Evolutionary conservation across 2,329 filamentous ascomycete genomes (phyloP).

Genomic region (Fusarium virguliforme): DNA sequence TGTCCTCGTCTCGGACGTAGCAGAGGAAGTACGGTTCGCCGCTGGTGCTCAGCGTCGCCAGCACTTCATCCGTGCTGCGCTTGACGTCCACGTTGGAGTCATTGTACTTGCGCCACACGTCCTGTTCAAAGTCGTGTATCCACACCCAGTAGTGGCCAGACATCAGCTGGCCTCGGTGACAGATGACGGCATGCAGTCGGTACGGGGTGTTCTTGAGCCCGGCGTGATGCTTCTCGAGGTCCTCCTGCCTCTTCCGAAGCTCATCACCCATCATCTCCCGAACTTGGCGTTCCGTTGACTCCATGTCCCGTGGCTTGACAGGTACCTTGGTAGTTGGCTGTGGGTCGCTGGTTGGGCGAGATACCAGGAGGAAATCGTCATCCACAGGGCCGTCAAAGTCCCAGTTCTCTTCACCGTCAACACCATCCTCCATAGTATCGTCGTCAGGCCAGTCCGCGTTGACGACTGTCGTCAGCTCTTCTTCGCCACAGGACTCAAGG

Average conservation of each 20-base stretch:
- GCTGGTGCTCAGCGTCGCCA: slow-evolving; percentile 75
- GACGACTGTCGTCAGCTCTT: neutral
- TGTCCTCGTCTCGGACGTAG: slow-evolving; percentile 81
- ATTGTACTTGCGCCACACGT: slow-evolving; percentile 94
- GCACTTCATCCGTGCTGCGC: slow-evolving; percentile 77
- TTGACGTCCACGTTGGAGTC: slow-evolving; percentile 84
- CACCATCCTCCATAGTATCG: slow-evolving; percentile 15
- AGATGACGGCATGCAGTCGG: slow-evolving; percentile 91
- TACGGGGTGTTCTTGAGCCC: slow-evolving; percentile 79
- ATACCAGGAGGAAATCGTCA: slow-evolving; percentile 56
- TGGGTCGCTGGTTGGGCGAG: slow-evolving; percentile 27
- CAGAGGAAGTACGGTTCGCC: slow-evolving; percentile 89
- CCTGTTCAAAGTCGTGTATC: slow-evolving; percentile 88
- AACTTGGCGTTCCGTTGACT: slow-evolving; percentile 50
- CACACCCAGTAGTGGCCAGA: slow-evolving; percentile 98
- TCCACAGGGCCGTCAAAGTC: slow-evolving; percentile 59
- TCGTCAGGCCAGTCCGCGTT: slow-evolving; percentile 9
- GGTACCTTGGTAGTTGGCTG: neutral
- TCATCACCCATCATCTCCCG: slow-evolving; percentile 66
- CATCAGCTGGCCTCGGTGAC: slow-evolving; percentile 82
- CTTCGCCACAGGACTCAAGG: slow-evolving; percentile 47
- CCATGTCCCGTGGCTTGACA: slow-evolving; percentile 34
- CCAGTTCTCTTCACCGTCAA: slow-evolving; percentile 52
- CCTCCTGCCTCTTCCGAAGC: slow-evolving; percentile 51
- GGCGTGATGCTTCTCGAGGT: slow-evolving; percentile 55